Evolutionary conservation across 441 rosid genomes (phyloP), one percentile per base, ranked within the genome.

Genomic region (Brassica balearica): DNA sequence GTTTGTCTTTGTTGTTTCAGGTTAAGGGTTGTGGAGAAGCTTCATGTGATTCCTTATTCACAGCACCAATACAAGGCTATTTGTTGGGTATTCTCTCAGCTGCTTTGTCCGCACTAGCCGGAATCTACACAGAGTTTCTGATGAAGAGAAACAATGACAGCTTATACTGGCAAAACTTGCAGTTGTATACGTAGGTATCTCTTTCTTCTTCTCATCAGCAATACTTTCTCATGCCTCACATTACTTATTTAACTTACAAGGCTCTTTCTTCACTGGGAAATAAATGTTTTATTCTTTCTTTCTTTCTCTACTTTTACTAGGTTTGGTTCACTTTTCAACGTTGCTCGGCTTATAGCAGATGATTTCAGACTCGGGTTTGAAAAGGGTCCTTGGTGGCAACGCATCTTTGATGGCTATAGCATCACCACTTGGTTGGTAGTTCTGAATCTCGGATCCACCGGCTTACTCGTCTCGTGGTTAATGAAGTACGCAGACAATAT

Each of bases 351-450:
- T 81, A 25, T 90, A 65, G 70, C 88, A 74, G 98, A 95, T 95
- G 98, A 95, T 85, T 90, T 92, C 68, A 80, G 88, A 81, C 84
- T 88, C 73, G 92, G 92, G 27, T 92, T 88, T 87, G 93, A 92
- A 88, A 90, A 90, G 51, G 99, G 98, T 68, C 86, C 89, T n/a
- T 92, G 94, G 95, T 91, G 97, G 99, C 95, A 91, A 79, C 91
- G 91, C 62, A 87, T 93, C 74, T 85, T 89, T 67, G 84, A 87
- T 81, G 98, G 97, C 59, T 92, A 93, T 79, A 89, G 82, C 74
- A 76, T 88, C 38, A 92, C 88, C 14, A 93, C 98, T 72, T 92
- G 92, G 96, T 48, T 92, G 92, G 99, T 93, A 69, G 93, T 93
- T 81, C 83, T 95, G 71, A 95, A 93, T 83, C 92, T 93, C 14